phyloP scores from a whole-genome alignment of 352 stramenopile genomes.

The Pythium insidiosum region DNA sequence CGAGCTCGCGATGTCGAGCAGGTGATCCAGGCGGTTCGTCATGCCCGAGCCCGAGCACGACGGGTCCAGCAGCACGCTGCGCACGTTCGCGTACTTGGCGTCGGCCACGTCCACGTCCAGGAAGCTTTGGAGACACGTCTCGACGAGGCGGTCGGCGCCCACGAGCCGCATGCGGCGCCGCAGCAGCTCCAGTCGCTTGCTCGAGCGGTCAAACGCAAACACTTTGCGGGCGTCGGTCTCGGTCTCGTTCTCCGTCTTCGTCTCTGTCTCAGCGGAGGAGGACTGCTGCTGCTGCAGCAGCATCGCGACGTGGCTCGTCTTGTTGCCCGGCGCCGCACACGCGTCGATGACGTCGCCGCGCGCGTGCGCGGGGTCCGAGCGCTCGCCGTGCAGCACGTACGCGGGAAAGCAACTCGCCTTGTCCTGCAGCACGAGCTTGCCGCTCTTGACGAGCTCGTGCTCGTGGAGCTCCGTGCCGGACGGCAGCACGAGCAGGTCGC shows the following conservation, averaged over 20 bases:
- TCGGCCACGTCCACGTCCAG: constrained; percentile 77
- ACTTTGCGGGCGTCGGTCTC: constrained; percentile 59
- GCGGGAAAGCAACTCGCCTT: constrained; percentile 97
- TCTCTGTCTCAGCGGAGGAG: constrained; percentile 27
- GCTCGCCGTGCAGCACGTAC: constrained; percentile 86
- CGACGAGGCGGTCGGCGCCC: constrained; percentile 63
- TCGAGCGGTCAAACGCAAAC: constrained; percentile 92
- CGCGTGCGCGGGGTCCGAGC: constrained; percentile 24
- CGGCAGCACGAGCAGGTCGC: constrained; percentile 89
- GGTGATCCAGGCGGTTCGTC: constrained; percentile 87
- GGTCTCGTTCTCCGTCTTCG: too few relatives aligned
- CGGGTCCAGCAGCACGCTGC: constrained; percentile 92
- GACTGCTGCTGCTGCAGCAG: constrained; percentile 72
- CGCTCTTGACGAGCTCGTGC: constrained; percentile 66
- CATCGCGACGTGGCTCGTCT: constrained; percentile 96
- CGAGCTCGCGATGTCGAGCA: constrained; percentile 84
- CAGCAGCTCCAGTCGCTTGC: constrained; percentile 84
- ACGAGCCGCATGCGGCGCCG: constrained; percentile 82
- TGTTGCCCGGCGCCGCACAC: constrained; percentile 97
- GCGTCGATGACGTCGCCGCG: constrained; percentile 92
- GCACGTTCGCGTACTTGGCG: constrained; percentile 81
- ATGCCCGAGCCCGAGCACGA: constrained; percentile 96
- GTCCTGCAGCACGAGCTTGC: constrained; percentile 94
- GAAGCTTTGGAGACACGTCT: constrained; percentile 90
- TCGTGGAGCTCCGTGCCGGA: constrained; percentile 82